Conservation (phyloP, 2,329 filamentous ascomycete species). For the Sphaerulina vaccinii region DNA sequence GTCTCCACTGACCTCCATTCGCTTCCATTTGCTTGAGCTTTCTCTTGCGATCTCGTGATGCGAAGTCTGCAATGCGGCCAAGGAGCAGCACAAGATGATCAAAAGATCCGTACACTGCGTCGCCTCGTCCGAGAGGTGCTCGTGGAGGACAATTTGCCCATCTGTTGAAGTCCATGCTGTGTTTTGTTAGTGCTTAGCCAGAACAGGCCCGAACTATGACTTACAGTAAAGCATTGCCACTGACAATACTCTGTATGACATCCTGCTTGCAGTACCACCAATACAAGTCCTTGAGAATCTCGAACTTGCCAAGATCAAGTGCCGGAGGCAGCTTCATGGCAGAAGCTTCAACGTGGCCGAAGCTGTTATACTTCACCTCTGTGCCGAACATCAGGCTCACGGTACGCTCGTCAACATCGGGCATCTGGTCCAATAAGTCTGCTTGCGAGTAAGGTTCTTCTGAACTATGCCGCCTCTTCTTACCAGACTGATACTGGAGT, state of each 20-base stretch:
- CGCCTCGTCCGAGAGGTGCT: conserved; percentile 71
- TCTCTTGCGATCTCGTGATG: conserved; percentile 70
- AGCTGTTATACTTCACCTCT: conserved; percentile 58
- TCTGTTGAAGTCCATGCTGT: conserved; percentile 71
- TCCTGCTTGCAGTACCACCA: conserved; percentile 99
- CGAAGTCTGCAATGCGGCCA: conserved; percentile 75
- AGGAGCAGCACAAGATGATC: conserved; percentile 84
- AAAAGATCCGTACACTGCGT: conserved; percentile 81
- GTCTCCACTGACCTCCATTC: conserved; percentile 58
- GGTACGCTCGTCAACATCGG: conserved; percentile 56
- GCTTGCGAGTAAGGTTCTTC: conserved; percentile 26
- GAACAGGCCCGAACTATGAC: conserved; percentile 40
- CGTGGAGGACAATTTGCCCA: conserved; percentile 90
- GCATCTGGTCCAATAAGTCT: conserved; percentile 36
- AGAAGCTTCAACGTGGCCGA: conserved; percentile 51
- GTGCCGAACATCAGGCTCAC: conserved; percentile 60
- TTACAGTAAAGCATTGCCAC: conserved; percentile 81
- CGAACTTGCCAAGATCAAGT: conserved; percentile 72
- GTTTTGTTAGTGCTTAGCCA: conserved; percentile 2
- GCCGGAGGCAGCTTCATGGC: conserved; percentile 32
- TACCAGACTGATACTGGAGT: conserved; percentile 35
- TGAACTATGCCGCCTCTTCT: conserved; percentile 16
- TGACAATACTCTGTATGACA: conserved; percentile 83
- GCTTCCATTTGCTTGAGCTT: conserved; percentile 68
- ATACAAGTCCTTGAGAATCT: conserved; percentile 79